Conservation (phyloP, 495 filamentous ascomycete genomes). For the Pseudoneurospora amorphoporcata region DNA sequence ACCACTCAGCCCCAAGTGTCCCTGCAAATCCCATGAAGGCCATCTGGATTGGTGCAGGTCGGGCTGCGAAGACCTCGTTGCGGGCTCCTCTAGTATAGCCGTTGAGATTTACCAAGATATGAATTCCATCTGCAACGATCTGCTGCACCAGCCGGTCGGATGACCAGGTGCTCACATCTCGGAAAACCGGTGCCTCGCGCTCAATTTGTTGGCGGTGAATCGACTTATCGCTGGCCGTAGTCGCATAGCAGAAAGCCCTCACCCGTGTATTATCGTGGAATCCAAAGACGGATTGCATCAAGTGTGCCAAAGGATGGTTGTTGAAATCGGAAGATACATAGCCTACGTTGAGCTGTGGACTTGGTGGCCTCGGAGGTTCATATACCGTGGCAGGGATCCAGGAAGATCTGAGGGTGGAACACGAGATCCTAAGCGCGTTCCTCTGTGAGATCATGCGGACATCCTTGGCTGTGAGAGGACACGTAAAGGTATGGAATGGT, state of each 20-base stretch:
- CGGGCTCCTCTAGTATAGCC: constrained; percentile 95
- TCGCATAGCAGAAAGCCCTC: constrained; percentile 93
- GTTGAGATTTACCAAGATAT: constrained; percentile 95
- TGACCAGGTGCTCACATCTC: constrained; percentile 80
- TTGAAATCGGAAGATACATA: constrained; percentile 99
- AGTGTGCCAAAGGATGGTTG: constrained; percentile 90
- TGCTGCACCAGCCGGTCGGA: constrained; percentile 78
- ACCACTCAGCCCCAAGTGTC: constrained; percentile 95
- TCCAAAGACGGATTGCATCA: constrained; percentile 99
- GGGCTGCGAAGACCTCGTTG: constrained; percentile 94
- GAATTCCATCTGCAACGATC: constrained; percentile 86
- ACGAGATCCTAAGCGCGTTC: constrained; percentile 88
- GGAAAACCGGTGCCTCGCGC: constrained; percentile 82
- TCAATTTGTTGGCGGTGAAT: constrained; percentile 91
- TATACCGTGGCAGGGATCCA: constrained; percentile 83
- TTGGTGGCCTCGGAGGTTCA: constrained; percentile 71
- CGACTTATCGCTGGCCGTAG: constrained; percentile 84
- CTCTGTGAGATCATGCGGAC: constrained; percentile 92
- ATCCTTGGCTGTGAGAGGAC: constrained; percentile 83
- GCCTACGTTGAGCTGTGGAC: constrained; percentile 75
- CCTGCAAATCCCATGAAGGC: constrained; percentile 99
- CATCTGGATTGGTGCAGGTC: constrained; percentile 96
- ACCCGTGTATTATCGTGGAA: constrained; percentile 65
- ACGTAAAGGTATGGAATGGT: constrained; percentile 98
- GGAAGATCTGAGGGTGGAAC: constrained; percentile 68